phyloP scores from a whole-genome alignment of 140 eudicot genomes.

The Cichorium intybus region DNA sequence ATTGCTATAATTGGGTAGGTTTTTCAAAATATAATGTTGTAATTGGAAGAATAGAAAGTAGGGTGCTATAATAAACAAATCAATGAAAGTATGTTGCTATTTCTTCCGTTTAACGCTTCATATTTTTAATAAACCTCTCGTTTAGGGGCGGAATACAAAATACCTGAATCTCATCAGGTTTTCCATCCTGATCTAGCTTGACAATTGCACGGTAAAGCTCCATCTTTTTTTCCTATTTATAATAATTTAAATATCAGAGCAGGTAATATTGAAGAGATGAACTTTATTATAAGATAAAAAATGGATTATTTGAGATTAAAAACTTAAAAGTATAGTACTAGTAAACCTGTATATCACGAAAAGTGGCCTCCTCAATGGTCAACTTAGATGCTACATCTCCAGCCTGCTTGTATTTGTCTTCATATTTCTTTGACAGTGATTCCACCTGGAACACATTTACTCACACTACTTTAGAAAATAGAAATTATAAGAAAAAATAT shows the following conservation, averaged over 20 bases:
- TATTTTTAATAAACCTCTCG: neutral
- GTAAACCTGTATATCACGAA: constrained; percentile 92
- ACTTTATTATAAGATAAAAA: neutral
- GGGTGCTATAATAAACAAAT: no score
- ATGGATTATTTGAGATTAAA: neutral
- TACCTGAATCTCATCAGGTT: constrained; percentile 77
- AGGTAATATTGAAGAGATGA: neutral
- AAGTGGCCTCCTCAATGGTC: constrained; percentile 91
- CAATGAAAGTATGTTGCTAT: no score
- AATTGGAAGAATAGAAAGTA: neutral
- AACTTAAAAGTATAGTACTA: neutral
- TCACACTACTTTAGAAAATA: constrained; percentile 10
- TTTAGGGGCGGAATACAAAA: neutral
- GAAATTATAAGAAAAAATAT: constrained; percentile 8
- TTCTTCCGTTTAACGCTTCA: no score
- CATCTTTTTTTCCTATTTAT: constrained; percentile 87
- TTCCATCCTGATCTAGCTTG: constrained; percentile 76
- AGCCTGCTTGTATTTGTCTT: constrained; percentile 83
- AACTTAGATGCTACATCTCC: constrained; percentile 97
- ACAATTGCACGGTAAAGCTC: constrained; percentile 84
- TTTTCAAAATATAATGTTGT: neutral
- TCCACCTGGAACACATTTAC: constrained; percentile 61
- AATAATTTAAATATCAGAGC: neutral
- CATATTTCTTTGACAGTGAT: constrained; percentile 79
- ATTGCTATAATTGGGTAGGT: no score